Conservation (phyloP, 169 alveolate species). For the Plasmodium gaboni region DNA sequence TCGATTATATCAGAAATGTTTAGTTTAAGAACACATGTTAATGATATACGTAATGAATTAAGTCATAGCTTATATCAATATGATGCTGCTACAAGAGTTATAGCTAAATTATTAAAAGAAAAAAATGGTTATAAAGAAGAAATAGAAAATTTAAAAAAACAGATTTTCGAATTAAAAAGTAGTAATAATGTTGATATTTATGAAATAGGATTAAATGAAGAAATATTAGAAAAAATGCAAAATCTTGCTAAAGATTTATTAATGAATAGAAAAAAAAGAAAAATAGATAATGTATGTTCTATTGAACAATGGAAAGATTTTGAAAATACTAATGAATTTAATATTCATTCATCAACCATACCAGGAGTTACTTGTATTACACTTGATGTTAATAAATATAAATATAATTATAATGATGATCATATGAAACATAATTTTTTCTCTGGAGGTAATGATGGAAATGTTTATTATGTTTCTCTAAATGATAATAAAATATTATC, state of each 20-base stretch:
- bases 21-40: conserved; percentile 90
- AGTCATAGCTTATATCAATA: conserved; percentile 97
- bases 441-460: conserved; percentile 90
- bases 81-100: conserved; percentile 99
- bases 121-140: conserved; percentile 93
- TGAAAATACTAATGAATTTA: conserved; percentile 78
- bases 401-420: conserved; percentile 39
- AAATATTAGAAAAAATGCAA: conserved; percentile 77
- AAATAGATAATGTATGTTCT: conserved; percentile 39
- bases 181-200: conserved; percentile 77
- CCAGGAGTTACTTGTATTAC: conserved; percentile 84
- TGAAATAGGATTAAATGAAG: conserved; percentile 81
- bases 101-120: conserved; percentile 95
- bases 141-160: conserved; percentile 86
- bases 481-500: conserved; percentile 75
- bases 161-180: conserved; percentile 81
- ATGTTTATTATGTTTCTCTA: conserved; percentile 83
- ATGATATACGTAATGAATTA: conserved; percentile 92
- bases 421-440: conserved; percentile 78
- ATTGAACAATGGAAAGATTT: conserved; percentile 73
- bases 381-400: conserved; percentile 63
- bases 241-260: conserved; percentile 81
- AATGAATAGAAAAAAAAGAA: conserved; percentile 85
- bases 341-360: conserved; percentile 80
- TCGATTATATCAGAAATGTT: conserved; percentile 94